Base-by-base conservation (phyloP, 805 yeast genomes). In the Nakazawaea molendinolei region DNA sequence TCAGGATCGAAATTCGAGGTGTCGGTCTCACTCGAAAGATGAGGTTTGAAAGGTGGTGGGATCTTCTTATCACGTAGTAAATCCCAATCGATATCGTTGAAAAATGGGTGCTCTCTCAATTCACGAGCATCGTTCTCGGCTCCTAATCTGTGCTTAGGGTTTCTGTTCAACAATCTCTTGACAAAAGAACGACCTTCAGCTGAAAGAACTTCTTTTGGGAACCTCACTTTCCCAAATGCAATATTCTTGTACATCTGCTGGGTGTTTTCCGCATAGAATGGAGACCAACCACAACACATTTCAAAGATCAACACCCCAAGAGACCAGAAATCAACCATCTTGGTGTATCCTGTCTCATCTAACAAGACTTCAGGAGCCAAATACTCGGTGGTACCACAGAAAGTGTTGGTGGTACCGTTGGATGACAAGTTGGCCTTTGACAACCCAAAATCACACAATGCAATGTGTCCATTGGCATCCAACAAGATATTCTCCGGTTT, bases 231-330 rank as follows among this genome's bases (percentile, higher is more conserved):
- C 44, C 98, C 98, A 61, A 87, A 92, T 4, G 97, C 98, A 65
- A 92, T 92, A 62, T 92, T 92, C 65, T 90, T 92, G 64, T 92
- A 92, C 98, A 92, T 92, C 60, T 92, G 96, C 65, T 92, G 97
- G 34, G 95, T 87, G 58, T 86, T 90, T 44, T 90, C 97, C 19
- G 97, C 98, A 53, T 86, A 92, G 59, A 92, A 92, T 38, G 98
- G 98, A 4, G 95, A 84, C 98, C 97, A 92, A 34, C 98, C 98
- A 64, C 97, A 92, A 60, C 97, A 89, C 98, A 92, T 92, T 64
- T 92, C 98, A 60, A 92, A 92, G 31, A 92, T 87, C 40, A 92
- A 67, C 18, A 92, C 98, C 42, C 98, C 98, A 40, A 92, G 65
- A 3, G 97, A 89, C 98, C 98, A 92, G 51, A 92, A 92, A 59